Conservation (phyloP, 371 early-diverging fungal species). For the Circinella minor region DNA sequence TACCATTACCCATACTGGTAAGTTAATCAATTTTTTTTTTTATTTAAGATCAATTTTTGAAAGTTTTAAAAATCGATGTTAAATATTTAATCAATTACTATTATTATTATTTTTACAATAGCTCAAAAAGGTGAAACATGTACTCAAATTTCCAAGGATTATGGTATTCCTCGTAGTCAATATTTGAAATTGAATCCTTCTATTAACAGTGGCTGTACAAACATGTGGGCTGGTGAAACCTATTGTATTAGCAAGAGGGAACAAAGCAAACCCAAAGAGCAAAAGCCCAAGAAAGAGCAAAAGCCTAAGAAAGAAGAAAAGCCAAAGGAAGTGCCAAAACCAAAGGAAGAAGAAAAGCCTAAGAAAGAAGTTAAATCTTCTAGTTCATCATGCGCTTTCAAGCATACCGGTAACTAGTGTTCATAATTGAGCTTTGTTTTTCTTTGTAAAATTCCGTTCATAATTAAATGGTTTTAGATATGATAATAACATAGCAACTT, state of each 20-base stretch:
- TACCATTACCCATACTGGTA: conserved; percentile 5
- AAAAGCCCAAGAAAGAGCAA: neutral
- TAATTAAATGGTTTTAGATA: too few species aligned
- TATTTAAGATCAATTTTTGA: too few species aligned
- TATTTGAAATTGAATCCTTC: conserved; percentile 25
- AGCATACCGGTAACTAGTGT: conserved; percentile 24
- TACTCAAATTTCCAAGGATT: conserved; percentile 17
- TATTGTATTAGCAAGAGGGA: conserved; percentile 21
- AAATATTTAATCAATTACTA: too few species aligned
- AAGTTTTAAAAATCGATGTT: too few species aligned
- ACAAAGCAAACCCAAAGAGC: conserved; percentile 3
- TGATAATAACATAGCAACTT: too few species aligned
- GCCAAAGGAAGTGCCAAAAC: neutral
- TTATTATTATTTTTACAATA: neutral
- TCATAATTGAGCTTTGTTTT: too few species aligned
- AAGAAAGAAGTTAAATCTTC: conserved; percentile 10
- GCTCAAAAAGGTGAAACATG: conserved; percentile 26
- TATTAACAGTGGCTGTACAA: conserved; percentile 27
- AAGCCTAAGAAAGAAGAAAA: conserved; percentile 1
- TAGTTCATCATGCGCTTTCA: conserved; percentile 13
- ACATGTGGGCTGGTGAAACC: conserved; percentile 21
- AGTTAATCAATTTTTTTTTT: neutral
- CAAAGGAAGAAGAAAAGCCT: neutral
- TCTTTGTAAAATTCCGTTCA: too few species aligned
- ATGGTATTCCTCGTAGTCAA: conserved; percentile 17